These are phyloP conservation scores for Candida krabiensis DNA, from an alignment of 805 yeast genomes.

Conservation along the genomic window DNA sequence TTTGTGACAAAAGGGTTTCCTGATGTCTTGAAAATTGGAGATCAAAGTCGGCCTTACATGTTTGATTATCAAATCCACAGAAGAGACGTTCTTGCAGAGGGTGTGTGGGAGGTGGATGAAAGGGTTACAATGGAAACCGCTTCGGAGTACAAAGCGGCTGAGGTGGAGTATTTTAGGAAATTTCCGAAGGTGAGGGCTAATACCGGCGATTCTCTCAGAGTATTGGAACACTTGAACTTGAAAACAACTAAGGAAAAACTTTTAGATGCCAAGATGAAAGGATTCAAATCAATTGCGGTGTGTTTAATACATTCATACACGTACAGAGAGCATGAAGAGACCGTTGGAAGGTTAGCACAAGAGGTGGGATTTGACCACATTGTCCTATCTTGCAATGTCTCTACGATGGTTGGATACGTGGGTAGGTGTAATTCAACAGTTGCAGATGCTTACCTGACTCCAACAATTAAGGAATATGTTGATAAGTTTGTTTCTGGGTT, in stretches of 20 bases:
- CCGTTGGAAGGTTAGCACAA: slow-evolving; percentile 56
- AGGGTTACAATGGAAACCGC: slow-evolving; percentile 84
- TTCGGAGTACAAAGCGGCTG: too few species aligned
- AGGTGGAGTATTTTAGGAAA: slow-evolving; percentile 62
- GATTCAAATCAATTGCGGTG: slow-evolving; percentile 67
- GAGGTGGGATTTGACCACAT: slow-evolving; percentile 65
- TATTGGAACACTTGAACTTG: slow-evolving; percentile 48
- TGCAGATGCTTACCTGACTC: slow-evolving; percentile 82
- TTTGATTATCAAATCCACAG: slow-evolving; percentile 76
- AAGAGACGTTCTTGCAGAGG: slow-evolving; percentile 66
- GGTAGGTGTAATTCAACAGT: slow-evolving; percentile 72
- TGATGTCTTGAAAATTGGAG: slow-evolving; percentile 80
- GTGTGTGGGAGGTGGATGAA: slow-evolving; percentile 83
- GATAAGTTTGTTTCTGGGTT: slow-evolving; percentile 58
- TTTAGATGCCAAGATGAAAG: slow-evolving; percentile 50
- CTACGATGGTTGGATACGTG: slow-evolving; percentile 75
- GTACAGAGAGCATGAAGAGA: slow-evolving; percentile 61
- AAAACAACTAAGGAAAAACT: slow-evolving; percentile 39
- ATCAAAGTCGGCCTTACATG: slow-evolving; percentile 85
- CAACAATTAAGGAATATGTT: slow-evolving; percentile 65
- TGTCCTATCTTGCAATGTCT: slow-evolving; percentile 61
- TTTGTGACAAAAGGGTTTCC: slow-evolving; percentile 84
- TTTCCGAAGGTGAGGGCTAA: slow-evolving; percentile 44
- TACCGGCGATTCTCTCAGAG: slow-evolving; percentile 64
- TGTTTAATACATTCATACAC: slow-evolving; percentile 72